Evolutionary conservation across 2,329 filamentous ascomycete species (phyloP).

Genomic region (Paecilomyces sp.): DNA sequence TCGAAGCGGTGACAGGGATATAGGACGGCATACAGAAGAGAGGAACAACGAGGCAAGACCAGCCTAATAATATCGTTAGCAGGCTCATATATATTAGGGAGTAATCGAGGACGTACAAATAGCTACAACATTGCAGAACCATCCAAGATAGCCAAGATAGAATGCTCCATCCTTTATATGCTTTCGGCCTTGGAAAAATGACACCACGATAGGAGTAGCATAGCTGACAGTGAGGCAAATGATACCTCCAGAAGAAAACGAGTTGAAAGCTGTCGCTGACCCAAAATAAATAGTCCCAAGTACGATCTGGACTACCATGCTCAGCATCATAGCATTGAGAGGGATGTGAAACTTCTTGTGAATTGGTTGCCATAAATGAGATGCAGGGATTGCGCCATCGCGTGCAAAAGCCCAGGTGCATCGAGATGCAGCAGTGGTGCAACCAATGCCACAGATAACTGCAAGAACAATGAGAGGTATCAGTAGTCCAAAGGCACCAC

Average conservation of each 20-base stretch:
- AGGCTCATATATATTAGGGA: neutral
- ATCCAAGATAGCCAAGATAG: conserved; percentile 55
- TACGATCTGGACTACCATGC: conserved; percentile 24
- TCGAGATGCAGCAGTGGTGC: conserved; percentile 59
- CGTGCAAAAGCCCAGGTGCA: conserved; percentile 63
- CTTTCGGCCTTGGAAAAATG: conserved; percentile 53
- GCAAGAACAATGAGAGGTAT: conserved; percentile 64
- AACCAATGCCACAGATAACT: conserved; percentile 62
- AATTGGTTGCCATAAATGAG: conserved; percentile 53
- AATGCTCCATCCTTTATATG: conserved; percentile 40
- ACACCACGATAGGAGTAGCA: conserved; percentile 59
- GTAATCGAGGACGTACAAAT: conserved; percentile 45
- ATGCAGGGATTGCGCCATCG: conserved; percentile 60
- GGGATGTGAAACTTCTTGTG: conserved; percentile 57
- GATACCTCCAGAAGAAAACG: neutral
- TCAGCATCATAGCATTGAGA: conserved; percentile 27
- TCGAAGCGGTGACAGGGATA: conserved; percentile 51
- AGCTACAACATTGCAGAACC: conserved; percentile 57
- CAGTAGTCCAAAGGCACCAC: conserved; percentile 60
- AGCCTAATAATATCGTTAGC: conserved; percentile 24
- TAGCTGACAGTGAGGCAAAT: conserved; percentile 56
- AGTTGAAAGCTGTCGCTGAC: neutral
- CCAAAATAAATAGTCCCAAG: neutral
- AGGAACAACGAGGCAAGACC: conserved; percentile 62
- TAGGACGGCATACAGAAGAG: conserved; percentile 54